Conservation (phyloP, 192 early-diverging fungal species). For the Backusella macrospora region DNA sequence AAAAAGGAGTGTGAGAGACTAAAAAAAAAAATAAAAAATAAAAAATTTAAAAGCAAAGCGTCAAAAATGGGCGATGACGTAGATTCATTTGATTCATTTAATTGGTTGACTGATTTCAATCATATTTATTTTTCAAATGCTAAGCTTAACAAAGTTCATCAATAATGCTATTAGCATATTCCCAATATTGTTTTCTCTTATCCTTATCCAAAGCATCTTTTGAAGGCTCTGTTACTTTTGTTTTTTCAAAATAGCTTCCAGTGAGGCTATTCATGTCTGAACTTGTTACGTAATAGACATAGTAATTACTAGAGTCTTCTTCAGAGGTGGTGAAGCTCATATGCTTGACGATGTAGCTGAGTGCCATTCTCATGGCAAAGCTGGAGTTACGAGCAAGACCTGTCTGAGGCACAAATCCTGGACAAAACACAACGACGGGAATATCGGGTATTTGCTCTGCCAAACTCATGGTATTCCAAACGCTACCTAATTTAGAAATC, state of each 20-base stretch:
- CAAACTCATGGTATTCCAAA: conserved; percentile 20
- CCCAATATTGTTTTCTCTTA: conserved; percentile 19
- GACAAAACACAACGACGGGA: conserved; percentile 19
- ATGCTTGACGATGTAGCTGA: conserved; percentile 4
- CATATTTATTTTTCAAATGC: neutral
- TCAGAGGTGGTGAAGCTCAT: conserved; percentile 25
- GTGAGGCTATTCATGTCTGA: conserved; percentile 1
- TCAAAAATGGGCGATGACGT: neutral
- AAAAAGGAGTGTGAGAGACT: neutral
- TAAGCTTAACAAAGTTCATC: neutral
- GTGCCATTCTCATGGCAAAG: neutral
- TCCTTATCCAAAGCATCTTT: conserved; percentile 14
- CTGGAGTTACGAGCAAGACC: conserved; percentile 18
- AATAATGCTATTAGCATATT: conserved; percentile 20
- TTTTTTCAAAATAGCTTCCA: conserved; percentile 14
- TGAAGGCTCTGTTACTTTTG: conserved; percentile 2
- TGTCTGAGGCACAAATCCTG: conserved; percentile 37
- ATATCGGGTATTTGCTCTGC: conserved; percentile 15
- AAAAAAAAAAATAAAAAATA: neutral
- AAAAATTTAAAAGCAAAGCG: neutral
- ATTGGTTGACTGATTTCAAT: neutral
- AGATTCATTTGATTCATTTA: neutral
- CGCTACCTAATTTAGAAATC: conserved; percentile 20
- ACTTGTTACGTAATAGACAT: conserved; percentile 29
- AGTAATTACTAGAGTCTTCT: conserved; percentile 18